A percentile compares a stretch with the other conserved stretches of the same genome.
Evolutionary conservation across 2,329 filamentous ascomycete species (phyloP).

Genomic region (Aureobasidium sp.): DNA sequence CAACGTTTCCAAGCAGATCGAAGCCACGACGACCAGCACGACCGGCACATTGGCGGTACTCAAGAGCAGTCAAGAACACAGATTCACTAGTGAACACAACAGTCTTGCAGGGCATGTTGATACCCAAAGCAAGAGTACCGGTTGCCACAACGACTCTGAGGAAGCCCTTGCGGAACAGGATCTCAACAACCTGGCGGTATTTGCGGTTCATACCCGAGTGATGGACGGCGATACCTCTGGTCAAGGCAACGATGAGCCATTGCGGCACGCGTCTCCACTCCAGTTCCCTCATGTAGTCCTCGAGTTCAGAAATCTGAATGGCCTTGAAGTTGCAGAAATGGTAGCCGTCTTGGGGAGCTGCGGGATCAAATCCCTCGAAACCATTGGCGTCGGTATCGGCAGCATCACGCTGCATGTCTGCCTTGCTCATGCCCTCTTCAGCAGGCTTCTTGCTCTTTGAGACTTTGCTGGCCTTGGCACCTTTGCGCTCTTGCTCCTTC

Average conservation of each 20-base stretch:
- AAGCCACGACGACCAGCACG: constrained; percentile 74
- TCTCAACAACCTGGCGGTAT: constrained; percentile 66
- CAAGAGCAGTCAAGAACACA: constrained; percentile 63
- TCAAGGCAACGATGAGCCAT: constrained; percentile 52
- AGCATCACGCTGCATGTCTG: constrained; percentile 50
- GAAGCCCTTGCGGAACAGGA: constrained; percentile 65
- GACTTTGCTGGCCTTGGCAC: constrained; percentile 28
- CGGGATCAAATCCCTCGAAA: constrained; percentile 60
- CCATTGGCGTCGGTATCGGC: constrained; percentile 47
- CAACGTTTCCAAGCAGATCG: constrained; percentile 71
- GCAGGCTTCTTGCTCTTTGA: constrained; percentile 38
- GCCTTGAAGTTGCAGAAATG: constrained; percentile 58
- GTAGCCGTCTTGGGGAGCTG: constrained; percentile 54
- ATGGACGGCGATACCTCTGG: constrained; percentile 65
- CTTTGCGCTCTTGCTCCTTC: constrained; percentile 35
- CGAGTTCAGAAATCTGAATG: constrained; percentile 50
- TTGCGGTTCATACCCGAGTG: constrained; percentile 72
- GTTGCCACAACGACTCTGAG: constrained; percentile 65
- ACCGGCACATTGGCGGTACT: constrained; percentile 68
- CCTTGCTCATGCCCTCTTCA: constrained; percentile 44
- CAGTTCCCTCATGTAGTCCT: constrained; percentile 46
- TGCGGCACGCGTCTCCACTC: constrained; percentile 42
- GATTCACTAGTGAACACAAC: constrained; percentile 70
- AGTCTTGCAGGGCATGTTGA: constrained; percentile 80
- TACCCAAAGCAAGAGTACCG: constrained; percentile 66